Percentiles rank a stretch among this genome's conserved stretches.
Evolutionary conservation across 2,329 filamentous ascomycete species (phyloP).

Genomic region (Ophiosphaerella narmari): DNA sequence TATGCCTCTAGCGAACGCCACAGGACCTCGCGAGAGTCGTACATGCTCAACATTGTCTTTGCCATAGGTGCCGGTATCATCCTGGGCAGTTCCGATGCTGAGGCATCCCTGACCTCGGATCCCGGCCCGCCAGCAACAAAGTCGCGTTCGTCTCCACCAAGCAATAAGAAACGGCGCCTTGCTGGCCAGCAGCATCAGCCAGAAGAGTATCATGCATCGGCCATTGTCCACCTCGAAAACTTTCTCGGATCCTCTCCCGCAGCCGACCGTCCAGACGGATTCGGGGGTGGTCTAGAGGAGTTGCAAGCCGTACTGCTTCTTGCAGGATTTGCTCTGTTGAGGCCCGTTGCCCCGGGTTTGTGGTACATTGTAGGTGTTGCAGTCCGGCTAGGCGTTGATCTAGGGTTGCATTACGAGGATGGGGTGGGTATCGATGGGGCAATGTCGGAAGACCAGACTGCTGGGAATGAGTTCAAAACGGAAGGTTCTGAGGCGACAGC

Average conservation of each 20-base stretch:
- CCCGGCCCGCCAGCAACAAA: conserved; percentile 32
- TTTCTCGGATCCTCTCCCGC: conserved; percentile 72
- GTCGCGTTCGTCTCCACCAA: conserved; percentile 37
- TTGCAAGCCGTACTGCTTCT: conserved; percentile 90
- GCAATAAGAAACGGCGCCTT: conserved; percentile 45
- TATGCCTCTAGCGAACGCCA: conserved; percentile 71
- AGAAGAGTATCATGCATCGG: conserved; percentile 94
- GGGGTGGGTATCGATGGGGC: conserved; percentile 66
- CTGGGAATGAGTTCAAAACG: conserved; percentile 29
- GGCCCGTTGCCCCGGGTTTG: conserved; percentile 88
- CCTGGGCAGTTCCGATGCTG: conserved; percentile 59
- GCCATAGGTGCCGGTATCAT: conserved; percentile 95
- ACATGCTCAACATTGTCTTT: conserved; percentile 95
- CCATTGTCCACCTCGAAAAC: conserved; percentile 86
- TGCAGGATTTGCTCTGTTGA: conserved; percentile 86
- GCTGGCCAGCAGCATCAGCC: conserved; percentile 71
- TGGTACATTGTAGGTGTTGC: conserved; percentile 98
- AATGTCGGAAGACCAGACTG: conserved; percentile 37
- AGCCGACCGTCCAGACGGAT: conserved; percentile 62
- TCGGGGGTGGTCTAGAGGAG: conserved; percentile 88
- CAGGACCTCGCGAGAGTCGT: conserved; percentile 79
- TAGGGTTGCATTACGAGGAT: conserved; percentile 92
- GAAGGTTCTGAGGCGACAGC: conserved; percentile 34
- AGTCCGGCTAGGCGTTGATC: conserved; percentile 84
- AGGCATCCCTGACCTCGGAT: conserved; percentile 39